Evolutionary conservation across 2,329 filamentous ascomycete species (phyloP), one percentile per base, ranked within the genome.

Genomic region (Botrytis fabae): DNA sequence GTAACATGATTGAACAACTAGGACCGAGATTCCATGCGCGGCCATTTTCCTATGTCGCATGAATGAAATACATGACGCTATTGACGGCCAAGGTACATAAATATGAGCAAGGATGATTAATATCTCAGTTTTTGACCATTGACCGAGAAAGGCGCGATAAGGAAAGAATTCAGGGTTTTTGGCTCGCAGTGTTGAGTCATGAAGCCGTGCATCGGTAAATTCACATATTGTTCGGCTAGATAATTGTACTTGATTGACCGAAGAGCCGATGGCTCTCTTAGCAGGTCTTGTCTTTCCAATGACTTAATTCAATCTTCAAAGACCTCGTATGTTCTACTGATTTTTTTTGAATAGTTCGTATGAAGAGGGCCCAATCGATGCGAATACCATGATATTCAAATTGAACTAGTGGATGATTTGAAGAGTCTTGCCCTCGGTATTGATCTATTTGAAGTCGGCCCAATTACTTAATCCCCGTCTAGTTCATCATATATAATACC

Each of bases 401-500:
- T 42, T 22, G 20, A 57, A 28, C 65, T 42, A 68, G 48, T 42
- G 65, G 25, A 10, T 57, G 48, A 44, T 68, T 28, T 28, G 35
- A 42, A 57, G 35, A 54, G 46, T n/a, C 28, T 57, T 63, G 28
- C 40, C 48, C 48, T 68, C 65, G 65, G 48, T 25, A 68, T 22
- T 38, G 40, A 68, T 22, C 48, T 42, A 68, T 6, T 68, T 16
- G n/a, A 57, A 28, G 35, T 42, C 69, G 46, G 69, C 48, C 69
- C 46, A 71, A 42, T 65, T 71, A 71, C 46, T 54, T n/a, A n/a
- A 64, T n/a, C 38, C 69, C 28, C 60, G n/a, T 71, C 46, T 65
- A 57, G 35, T 42, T 65, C 16, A 32, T 32, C 25, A n/a, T 51
- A 32, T 63, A 65, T 16, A 57, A 65, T 65, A 65, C 60, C 69